A percentile compares a stretch with the other conserved stretches of the same genome.
phyloP scores from a whole-genome alignment of 1,139 yeast species.

The Kodamaea ohmeri region DNA sequence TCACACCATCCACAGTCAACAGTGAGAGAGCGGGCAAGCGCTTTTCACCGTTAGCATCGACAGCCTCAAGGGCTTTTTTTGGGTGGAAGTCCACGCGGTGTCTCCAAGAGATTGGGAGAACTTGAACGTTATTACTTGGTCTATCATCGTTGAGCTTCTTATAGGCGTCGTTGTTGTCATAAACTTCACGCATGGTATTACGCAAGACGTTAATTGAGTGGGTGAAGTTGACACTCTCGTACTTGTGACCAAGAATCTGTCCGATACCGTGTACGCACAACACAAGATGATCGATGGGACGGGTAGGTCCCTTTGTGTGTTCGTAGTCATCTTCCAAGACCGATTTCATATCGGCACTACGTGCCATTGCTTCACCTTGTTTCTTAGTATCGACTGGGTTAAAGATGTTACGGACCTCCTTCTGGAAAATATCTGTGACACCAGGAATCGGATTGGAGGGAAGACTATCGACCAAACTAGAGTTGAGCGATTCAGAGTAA shows the following conservation, averaged over 20 bases:
- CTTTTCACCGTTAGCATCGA: constrained; percentile 29
- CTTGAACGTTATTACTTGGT: constrained; percentile 64
- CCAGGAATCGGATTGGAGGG: constrained; percentile 41
- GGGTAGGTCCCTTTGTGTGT: constrained; percentile 11
- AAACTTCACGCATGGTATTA: constrained; percentile 58
- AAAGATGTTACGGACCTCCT: constrained; percentile 28
- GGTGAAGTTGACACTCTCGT: constrained; percentile 80
- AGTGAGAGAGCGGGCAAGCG: constrained; percentile 65
- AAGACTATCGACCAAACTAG: constrained; percentile 29
- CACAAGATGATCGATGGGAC: constrained; percentile 75
- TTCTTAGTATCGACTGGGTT: constrained; percentile 15
- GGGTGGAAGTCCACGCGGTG: constrained; percentile 65
- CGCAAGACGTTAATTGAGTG: constrained; percentile 78
- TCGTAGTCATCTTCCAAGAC: constrained; percentile 56
- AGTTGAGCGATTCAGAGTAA: constrained; percentile 28
- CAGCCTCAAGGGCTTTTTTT: constrained; percentile 30
- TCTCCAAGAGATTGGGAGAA: constrained; percentile 77
- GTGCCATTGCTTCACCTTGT: constrained; percentile 19
- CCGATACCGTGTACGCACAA: constrained; percentile 94
- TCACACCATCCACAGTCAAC: constrained; percentile 78
- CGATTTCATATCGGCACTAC: constrained; percentile 25
- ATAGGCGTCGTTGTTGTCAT: constrained; percentile 42
- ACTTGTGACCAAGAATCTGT: constrained; percentile 76
- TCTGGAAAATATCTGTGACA: constrained; percentile 38
- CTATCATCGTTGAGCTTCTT: constrained; percentile 29